phyloP scores from a whole-genome alignment of 148 eudicot genomes.

The Rhododendron kiyosumense region DNA sequence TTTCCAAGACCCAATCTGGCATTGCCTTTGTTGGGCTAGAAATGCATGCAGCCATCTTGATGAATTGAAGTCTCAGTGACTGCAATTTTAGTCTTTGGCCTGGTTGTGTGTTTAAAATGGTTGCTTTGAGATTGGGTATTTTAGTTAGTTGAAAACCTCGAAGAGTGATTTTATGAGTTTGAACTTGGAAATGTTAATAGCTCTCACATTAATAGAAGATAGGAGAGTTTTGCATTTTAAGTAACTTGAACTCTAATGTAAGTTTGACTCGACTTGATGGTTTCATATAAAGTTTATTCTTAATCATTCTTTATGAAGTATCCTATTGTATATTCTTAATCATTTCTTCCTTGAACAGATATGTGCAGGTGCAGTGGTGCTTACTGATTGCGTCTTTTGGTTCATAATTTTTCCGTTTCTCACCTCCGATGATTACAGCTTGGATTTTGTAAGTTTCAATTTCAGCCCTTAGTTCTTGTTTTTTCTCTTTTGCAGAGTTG shows the following conservation, averaged over 20 bases:
- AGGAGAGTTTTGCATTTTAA: background rate
- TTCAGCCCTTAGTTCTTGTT: background rate
- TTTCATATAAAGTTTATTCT: background rate
- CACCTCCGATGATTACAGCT: slow-evolving; percentile 25
- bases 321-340: background rate
- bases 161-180: background rate
- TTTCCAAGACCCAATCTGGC: background rate
- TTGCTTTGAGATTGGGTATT: background rate
- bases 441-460: slow-evolving; percentile 52
- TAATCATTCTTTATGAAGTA: background rate
- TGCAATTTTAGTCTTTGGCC: background rate
- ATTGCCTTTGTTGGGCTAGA: background rate
- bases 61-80: background rate
- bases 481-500: background rate
- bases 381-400: slow-evolving; percentile 87
- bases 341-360: slow-evolving; percentile 32
- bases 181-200: background rate
- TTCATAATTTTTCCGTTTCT: slow-evolving; percentile 67
- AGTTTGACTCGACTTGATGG: background rate
- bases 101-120: background rate
- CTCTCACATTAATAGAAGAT: background rate
- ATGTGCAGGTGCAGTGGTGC: slow-evolving; percentile 72
- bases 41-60: background rate
- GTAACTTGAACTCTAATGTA: background rate
- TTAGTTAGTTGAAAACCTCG: background rate